Evolutionary conservation across 108 stramenopile species (phyloP).

Genomic region (Cyclotella kingstonii): DNA sequence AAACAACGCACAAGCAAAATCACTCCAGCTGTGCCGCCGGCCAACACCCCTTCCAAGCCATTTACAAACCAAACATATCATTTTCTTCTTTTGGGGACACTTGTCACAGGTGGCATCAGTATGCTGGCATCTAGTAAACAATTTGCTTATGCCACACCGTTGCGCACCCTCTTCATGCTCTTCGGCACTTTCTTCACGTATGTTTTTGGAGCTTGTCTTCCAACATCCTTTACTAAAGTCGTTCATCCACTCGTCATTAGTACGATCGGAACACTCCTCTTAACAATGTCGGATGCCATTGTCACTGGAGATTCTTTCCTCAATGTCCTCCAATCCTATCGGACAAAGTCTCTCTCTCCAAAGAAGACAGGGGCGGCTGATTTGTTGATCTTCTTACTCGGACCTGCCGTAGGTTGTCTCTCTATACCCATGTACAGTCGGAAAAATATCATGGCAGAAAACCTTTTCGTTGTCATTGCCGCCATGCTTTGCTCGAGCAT

Average conservation of each 20-base stretch:
- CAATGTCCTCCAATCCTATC: constrained; percentile 42
- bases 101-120: constrained; percentile 47
- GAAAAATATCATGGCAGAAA: constrained; percentile 43
- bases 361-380: constrained; percentile 51
- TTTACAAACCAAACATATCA: constrained; percentile 38
- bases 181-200: constrained; percentile 41
- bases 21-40: constrained; percentile 7
- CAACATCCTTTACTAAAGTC: constrained; percentile 41
- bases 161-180: constrained; percentile 44
- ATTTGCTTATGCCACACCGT: constrained; percentile 29
- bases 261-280: constrained; percentile 38
- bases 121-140: constrained; percentile 28
- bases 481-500: constrained; percentile 35
- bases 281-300: constrained; percentile 28
- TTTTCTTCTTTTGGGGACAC: constrained; percentile 28
- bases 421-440: constrained; percentile 54
- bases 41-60: constrained; percentile 38
- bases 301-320: constrained; percentile 46
- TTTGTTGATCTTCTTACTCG: constrained; percentile 65
- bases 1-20: constrained; percentile 2
- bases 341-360: constrained; percentile 32
- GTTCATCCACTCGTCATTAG: constrained; percentile 53
- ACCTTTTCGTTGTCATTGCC: constrained; percentile 38
- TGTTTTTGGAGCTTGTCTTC: constrained; percentile 48
- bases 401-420: constrained; percentile 49